Conservation (phyloP, 176 grass and related monocot genomes). For the Musa beccarii region DNA sequence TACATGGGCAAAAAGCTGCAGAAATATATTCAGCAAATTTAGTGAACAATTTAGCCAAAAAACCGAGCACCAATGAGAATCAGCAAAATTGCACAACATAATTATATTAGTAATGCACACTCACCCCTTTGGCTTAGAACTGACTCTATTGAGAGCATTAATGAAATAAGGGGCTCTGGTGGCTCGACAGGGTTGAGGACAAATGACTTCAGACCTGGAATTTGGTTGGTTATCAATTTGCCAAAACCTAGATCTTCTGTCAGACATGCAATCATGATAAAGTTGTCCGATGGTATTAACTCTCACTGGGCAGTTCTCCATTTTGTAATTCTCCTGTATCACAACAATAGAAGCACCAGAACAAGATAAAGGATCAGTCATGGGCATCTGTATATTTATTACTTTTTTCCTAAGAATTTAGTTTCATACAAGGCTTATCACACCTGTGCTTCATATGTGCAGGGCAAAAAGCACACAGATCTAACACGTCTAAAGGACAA, state of each 20-base stretch:
- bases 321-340: constrained; percentile 16
- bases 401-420: not conserved
- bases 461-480: too few relatives aligned
- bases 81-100: not conserved
- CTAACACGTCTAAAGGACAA: too few relatives aligned
- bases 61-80: too few relatives aligned
- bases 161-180: constrained; percentile 23
- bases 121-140: constrained; percentile 38
- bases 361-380: not conserved
- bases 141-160: constrained; percentile 30
- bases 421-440: not conserved
- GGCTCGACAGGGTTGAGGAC: constrained; percentile 48
- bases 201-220: constrained; percentile 45
- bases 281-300: constrained; percentile 30
- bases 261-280: constrained; percentile 32
- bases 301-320: constrained; percentile 42
- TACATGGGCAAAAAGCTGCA: constrained; percentile 44
- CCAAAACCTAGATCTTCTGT: constrained; percentile 74
- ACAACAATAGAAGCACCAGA: not conserved
- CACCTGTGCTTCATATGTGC: not conserved
- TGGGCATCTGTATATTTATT: not conserved
- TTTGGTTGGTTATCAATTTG: constrained; percentile 44
- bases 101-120: not conserved
- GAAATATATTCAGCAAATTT: not conserved
- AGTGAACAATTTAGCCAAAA: too few relatives aligned